Percentiles rank a stretch among this genome's conserved stretches.
Evolutionary conservation across 495 filamentous ascomycete species (phyloP).

Genomic region (Aspergillus incahuasiensis): DNA sequence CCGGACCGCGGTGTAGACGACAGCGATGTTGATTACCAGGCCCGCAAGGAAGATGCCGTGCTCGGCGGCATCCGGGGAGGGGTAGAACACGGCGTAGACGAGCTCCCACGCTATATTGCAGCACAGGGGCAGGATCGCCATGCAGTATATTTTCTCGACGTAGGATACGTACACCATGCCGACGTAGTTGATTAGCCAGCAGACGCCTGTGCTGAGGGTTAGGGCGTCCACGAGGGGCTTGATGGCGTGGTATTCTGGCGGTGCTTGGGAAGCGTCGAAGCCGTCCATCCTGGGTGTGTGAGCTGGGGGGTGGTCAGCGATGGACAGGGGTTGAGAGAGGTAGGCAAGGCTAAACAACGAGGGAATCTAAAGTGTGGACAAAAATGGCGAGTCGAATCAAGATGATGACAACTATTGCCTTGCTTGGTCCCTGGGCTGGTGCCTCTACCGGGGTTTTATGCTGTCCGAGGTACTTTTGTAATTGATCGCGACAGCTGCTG

Average conservation of each 20-base stretch:
- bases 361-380: too few species aligned
- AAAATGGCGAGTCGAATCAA: too few species aligned
- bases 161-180: slow-evolving; percentile 14
- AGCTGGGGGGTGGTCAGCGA: too few species aligned
- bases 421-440: too few species aligned
- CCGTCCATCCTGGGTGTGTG: too few species aligned
- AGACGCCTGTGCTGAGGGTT: slow-evolving; percentile 13
- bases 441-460: too few species aligned
- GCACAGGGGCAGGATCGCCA: neutral
- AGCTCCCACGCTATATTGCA: neutral
- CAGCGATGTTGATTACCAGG: neutral
- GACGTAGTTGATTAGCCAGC: slow-evolving; percentile 20
- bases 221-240: slow-evolving; percentile 11
- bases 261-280: slow-evolving; percentile 8
- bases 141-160: slow-evolving; percentile 6
- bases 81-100: neutral
- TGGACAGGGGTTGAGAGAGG: too few species aligned
- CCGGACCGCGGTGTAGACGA: neutral
- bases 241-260: slow-evolving; percentile 7
- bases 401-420: too few species aligned
- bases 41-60: neutral
- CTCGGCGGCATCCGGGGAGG: neutral
- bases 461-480: too few species aligned
- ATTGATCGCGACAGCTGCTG: too few species aligned
- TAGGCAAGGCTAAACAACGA: too few species aligned